Evolutionary conservation across 2,329 filamentous ascomycete species (phyloP), one percentile per base, ranked within the genome.

Genomic region (Stromatinia cepivora): DNA sequence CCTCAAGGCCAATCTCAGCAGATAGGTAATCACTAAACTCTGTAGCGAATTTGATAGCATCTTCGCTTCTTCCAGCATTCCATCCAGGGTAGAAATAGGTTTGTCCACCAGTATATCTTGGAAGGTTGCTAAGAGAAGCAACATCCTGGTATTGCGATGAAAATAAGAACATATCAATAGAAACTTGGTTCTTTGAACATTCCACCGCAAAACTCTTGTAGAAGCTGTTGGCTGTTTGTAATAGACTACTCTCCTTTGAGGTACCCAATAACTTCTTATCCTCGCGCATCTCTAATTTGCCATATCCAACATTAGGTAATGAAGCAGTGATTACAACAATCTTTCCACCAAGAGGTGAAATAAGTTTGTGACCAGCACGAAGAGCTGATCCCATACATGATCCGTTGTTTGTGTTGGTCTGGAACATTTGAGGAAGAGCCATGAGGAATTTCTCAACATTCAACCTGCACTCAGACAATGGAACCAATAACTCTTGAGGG

Each of bases 161-260:
- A 82, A 97, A 97, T 64, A 97, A 84, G 84, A 97, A 97, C 94
- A 97, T 97, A 79, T 97, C 94, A 74, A 99, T 93, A 0, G 94
- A 98, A 39, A 99, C 95, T 81, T 99, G 95, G 75, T 96, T 97
- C 84, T 99, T 99, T 50, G 94, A 97, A 81, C 95, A 99, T 79
- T 99, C 95, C 4, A 99, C 95, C 0, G 95, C 95, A 77, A 99
- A 99, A 77, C 92, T 97, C 85, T 99, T 99, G 86, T 98, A 99
- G 81, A 98, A 99, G 78, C 92, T 93, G 82, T 93, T 97, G 53
- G 88, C 92, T 0, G 95, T 97, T 79, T 98, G 94, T 66, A 99
- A 83, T 45, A 99, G 85, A 71, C 86, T 84, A 73, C 88, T 93
- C 79, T 99, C 95, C 80, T 97, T 97, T 74, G 90, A 93, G 1